Percentiles rank a stretch among this genome's conserved stretches.
phyloP scores from a whole-genome alignment of 2,329 filamentous ascomycete species.

The Nigrospora osmanthi region DNA sequence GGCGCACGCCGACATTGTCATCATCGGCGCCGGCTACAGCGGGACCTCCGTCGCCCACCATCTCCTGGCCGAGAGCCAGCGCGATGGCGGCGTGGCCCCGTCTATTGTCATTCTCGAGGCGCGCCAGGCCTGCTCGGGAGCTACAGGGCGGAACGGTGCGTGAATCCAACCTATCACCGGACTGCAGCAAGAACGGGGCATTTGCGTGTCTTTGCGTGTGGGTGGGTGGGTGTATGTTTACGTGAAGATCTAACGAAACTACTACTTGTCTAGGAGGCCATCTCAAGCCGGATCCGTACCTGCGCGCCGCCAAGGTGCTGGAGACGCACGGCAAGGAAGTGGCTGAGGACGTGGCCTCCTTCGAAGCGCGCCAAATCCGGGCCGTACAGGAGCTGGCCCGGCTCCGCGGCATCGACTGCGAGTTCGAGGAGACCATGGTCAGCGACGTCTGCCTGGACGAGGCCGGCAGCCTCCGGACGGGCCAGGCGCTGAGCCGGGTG shows the following conservation, averaged over 20 bases:
- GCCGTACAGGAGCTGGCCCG: background rate
- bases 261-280: background rate
- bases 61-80: background rate
- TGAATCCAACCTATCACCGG: background rate
- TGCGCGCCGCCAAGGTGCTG: background rate
- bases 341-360: conserved; percentile 2
- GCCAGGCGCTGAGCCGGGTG: background rate
- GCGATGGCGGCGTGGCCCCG: background rate
- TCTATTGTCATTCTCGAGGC: conserved; percentile 4
- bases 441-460: conserved; percentile 4
- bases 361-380: conserved; percentile 1
- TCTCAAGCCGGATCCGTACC: conserved; percentile 3
- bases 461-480: background rate
- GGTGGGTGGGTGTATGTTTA: too few species aligned
- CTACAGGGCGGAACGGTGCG: conserved; percentile 4
- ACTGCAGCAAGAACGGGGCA: too few species aligned
- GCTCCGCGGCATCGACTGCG: conserved; percentile 1
- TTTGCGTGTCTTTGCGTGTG: too few species aligned
- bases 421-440: conserved; percentile 4
- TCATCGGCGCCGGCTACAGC: conserved; percentile 4
- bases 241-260: too few species aligned
- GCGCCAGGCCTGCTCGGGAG: conserved; percentile 4
- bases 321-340: conserved; percentile 1
- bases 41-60: conserved; percentile 3
- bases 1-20: conserved; percentile 1